A percentile compares a stretch with the other conserved stretches of the same genome.
These are phyloP conservation scores for Rhodomyrtus tomentosa DNA, from an alignment of 345 rosid genomes.

Conservation along the genomic window DNA sequence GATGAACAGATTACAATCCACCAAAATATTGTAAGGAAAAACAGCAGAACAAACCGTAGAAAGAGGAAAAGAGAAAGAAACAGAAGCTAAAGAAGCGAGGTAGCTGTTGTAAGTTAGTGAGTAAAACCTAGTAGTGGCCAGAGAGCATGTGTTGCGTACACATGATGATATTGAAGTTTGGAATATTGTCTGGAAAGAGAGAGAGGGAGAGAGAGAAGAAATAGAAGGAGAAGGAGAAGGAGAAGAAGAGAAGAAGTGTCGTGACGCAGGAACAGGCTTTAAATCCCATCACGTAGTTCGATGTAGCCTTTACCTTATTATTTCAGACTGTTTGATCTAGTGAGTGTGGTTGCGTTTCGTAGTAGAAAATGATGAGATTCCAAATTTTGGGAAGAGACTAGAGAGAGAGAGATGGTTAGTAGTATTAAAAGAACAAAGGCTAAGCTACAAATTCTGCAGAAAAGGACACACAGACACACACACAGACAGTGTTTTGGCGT, in stretches of 20 bases:
- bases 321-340: not conserved
- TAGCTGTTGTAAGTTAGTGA: conserved; percentile 5
- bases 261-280: conserved; percentile 14
- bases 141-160: conserved; percentile 10
- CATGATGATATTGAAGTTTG: conserved; percentile 16
- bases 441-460: conserved; percentile 22
- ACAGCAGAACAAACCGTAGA: not conserved
- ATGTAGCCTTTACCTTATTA: conserved; percentile 25
- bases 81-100: not conserved
- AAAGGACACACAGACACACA: not conserved
- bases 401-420: not conserved
- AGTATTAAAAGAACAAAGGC: conserved; percentile 21
- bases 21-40: not conserved
- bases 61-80: not conserved
- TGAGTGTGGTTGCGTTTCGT: not conserved
- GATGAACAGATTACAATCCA: not conserved
- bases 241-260: conserved; percentile 2
- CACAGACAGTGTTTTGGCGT: not conserved
- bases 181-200: not conserved
- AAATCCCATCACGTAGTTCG: conserved; percentile 40
- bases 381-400: not conserved
- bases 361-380: conserved; percentile 37
- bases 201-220: not conserved
- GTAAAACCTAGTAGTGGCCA: conserved; percentile 11
- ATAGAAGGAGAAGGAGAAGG: not conserved